Base-by-base conservation (phyloP, 306 rosid species). In the Cucurbita maxima region DNA sequence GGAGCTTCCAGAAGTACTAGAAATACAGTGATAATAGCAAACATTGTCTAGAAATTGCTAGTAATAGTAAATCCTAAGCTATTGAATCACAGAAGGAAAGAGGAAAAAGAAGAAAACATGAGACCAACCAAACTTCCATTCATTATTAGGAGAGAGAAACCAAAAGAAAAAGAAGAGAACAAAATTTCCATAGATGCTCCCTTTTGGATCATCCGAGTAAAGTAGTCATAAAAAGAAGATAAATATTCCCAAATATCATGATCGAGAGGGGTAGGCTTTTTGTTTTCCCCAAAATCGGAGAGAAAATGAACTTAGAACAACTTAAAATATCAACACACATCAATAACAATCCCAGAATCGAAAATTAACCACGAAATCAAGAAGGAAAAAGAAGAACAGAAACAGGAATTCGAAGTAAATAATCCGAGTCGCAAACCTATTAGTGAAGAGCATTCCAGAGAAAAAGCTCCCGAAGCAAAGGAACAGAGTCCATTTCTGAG, bases 391-490 rank as follows among this genome's bases (percentile, higher is more conserved):
- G 34, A 30, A 30, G 34, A 30, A 3, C 52, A 47, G 1, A 47
- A 47, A 47, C 52, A 47, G 52, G 13, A 47, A 47, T 10, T 12
- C 52, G 12, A 47, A 47, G 52, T 47, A 47, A 47, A 11, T 3
- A 47, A 43, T 54, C 68, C 4, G 15, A 64, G 19, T 70, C 50
- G 25, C 52, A 48, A 59, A 94, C 99, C 97, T 89, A 80, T 85
- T 86, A 48, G 96, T 91, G 88, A 95, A 91, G 78, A 91, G 59
- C 91, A 95, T 77, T 48, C 99, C 99, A 74, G 85, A 88, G 83
- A 95, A 91, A 80, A 95, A 95, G 81, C 97, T 76, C 76, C 86
- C 85, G 10, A 95, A 58, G 83, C 99, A 95, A 3, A 95, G 88
- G 36, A 94, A 83, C 68, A 94, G 60, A 1, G 89, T 68, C 92